These are phyloP conservation scores for Suillus cothurnatus DNA, from an alignment of 768 basidiomycete genomes.

Conservation along the genomic window DNA sequence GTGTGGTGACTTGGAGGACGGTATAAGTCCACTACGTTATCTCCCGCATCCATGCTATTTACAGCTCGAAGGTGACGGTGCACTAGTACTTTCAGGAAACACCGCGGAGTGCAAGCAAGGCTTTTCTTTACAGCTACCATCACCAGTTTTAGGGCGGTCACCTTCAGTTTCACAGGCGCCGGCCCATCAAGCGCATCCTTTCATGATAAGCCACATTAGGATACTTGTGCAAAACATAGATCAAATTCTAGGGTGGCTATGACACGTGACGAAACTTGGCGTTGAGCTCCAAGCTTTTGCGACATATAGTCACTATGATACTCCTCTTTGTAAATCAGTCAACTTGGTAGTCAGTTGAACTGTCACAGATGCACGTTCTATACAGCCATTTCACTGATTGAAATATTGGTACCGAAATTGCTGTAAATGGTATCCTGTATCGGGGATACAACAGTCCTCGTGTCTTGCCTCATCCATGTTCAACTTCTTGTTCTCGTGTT, in stretches of 20 bases:
- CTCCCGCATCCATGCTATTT: background rate
- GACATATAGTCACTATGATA: too few relatives aligned
- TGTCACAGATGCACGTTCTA: background rate
- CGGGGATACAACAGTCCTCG: constrained; percentile 3
- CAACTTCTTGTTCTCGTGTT: constrained; percentile 30
- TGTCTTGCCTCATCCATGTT: constrained; percentile 24
- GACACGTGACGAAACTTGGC: background rate
- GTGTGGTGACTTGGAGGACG: background rate
- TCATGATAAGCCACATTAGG: background rate
- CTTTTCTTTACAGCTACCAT: background rate
- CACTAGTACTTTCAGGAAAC: too few relatives aligned
- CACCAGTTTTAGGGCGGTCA: background rate
- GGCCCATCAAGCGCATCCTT: background rate
- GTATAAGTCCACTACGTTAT: background rate
- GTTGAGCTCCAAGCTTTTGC: background rate
- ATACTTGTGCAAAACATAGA: background rate
- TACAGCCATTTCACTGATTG: background rate
- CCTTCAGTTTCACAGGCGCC: background rate
- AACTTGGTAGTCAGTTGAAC: background rate
- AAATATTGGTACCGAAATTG: constrained; percentile 8
- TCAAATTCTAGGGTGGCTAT: background rate
- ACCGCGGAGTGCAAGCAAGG: background rate
- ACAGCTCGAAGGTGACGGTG: too few relatives aligned
- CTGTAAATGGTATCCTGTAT: constrained; percentile 13
- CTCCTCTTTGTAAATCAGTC: background rate